Base-by-base conservation (phyloP, 371 early-diverging fungal genomes). In the Mortierella sp. region DNA sequence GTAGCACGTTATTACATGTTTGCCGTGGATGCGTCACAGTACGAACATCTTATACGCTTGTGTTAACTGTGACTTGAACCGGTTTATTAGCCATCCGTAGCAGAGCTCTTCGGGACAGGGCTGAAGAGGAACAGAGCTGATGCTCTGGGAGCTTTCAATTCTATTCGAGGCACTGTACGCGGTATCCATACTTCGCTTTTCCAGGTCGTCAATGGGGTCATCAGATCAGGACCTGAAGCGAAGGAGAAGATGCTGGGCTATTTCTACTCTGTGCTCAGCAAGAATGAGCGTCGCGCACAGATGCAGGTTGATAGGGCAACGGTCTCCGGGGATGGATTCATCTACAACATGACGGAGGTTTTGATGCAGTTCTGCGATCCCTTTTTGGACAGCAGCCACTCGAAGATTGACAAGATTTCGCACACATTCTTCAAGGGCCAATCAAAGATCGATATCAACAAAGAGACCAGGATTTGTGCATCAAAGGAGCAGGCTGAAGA, bases 251-350 rank as follows among this genome's bases (percentile, higher is more conserved):
- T 92, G 12, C 63, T 96, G 44, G 46, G 78, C 4, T 94, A 90
- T 57, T 84, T 94, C 58, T 85, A 90, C 13, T 83, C 82, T 21
- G 80, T 90, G 0, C 59, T 94, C 41, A 67, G 78, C 16, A 64
- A 87, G 52, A 98, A 97, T 48, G 84, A 85, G 43, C 87, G 86
- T 47, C 90, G 97, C 41, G 92, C 91, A 0, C 90, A 91, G 34
- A 90, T 96, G 89, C 95, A 81, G 55, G 88, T 95, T 13, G 94
- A 98, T 64, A 79, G 79, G 17, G 67, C 84, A 0, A 85, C 85
- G 4, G 93, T 95, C 0, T 91, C 94, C 1, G 85, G 92, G 13
- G 95, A 96, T 78, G 96, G 97, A 16, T 94, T 96, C 78, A 86
- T 96, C 76, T 88, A 86, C 58, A 96, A 95, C 61, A 78, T 95